These are phyloP conservation scores for Aurantiochytrium sp. DNA, from an alignment of 108 stramenopile species.

Conservation along the genomic window DNA sequence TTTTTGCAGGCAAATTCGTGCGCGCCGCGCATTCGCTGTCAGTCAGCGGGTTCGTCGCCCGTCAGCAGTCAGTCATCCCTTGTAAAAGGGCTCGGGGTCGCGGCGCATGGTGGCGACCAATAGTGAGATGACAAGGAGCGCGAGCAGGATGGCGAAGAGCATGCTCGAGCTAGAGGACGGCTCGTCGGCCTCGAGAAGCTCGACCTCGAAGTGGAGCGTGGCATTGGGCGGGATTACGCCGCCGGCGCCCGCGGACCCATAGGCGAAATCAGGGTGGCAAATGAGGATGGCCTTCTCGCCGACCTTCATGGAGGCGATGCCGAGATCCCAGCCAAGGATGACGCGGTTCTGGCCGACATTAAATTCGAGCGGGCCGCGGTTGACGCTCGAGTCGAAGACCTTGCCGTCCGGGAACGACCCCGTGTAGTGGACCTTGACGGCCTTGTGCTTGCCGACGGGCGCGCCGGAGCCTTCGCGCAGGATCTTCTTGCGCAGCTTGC, in stretches of 20 bases:
- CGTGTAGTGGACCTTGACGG: not conserved
- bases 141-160: too few relatives aligned
- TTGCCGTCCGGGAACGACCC: not conserved
- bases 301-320: slow-evolving; percentile 42
- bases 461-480: not conserved
- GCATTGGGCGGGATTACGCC: slow-evolving; percentile 63
- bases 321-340: slow-evolving; percentile 44
- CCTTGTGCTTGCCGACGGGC: not conserved
- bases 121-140: too few relatives aligned
- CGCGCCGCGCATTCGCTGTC: too few relatives aligned
- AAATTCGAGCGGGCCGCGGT: slow-evolving; percentile 35
- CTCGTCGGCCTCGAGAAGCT: slow-evolving; percentile 51
- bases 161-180: not conserved
- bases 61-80: too few relatives aligned
- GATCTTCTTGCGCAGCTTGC: slow-evolving; percentile 20
- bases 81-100: not conserved
- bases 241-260: slow-evolving; percentile 68
- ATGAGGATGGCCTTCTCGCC: slow-evolving; percentile 63
- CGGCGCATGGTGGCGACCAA: not conserved
- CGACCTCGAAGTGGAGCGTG: slow-evolving; percentile 69
- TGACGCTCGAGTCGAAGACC: slow-evolving; percentile 1
- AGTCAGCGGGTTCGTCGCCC: too few relatives aligned
- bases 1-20: too few relatives aligned
- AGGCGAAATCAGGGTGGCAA: slow-evolving; percentile 68
- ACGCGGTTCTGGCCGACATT: slow-evolving; percentile 33